A percentile compares a stretch with the other conserved stretches of the same genome.
phyloP scores from a whole-genome alignment of 768 basidiomycete species.

The Trametes meyenii region DNA sequence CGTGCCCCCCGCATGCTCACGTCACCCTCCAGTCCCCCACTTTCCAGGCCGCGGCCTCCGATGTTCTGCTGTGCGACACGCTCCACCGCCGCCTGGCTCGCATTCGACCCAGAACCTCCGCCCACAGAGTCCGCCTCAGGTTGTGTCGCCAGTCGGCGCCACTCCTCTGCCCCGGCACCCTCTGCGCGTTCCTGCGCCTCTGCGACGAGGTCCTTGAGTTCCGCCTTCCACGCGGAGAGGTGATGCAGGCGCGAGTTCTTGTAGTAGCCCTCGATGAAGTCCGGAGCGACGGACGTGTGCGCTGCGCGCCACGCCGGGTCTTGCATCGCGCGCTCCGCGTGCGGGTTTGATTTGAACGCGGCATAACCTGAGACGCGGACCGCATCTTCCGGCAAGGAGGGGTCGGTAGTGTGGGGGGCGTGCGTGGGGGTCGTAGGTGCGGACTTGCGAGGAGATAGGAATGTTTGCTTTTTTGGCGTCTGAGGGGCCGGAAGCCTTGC shows the following conservation, averaged over 20 bases:
- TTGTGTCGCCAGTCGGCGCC: conserved; percentile 6
- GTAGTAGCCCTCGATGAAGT: conserved; percentile 77
- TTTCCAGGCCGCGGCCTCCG: conserved; percentile 26
- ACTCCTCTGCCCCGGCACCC: conserved; percentile 28
- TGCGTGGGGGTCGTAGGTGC: conserved; percentile 20
- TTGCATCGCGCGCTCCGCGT: conserved; percentile 79
- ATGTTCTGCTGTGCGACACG: conserved; percentile 37
- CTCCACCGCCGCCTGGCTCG: conserved; percentile 32
- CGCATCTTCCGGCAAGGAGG: conserved; percentile 44
- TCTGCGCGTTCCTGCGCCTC: conserved; percentile 79
- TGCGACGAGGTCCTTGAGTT: conserved; percentile 76
- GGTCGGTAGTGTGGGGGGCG: conserved; percentile 46
- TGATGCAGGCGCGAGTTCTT: conserved; percentile 90
- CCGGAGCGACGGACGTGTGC: conserved; percentile 84
- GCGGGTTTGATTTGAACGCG: conserved; percentile 63
- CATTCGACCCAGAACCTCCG: not conserved
- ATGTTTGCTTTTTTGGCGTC: conserved; percentile 24
- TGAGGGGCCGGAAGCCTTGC: conserved; percentile 17
- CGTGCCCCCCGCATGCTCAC: conserved; percentile 43
- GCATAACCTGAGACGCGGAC: conserved; percentile 66
- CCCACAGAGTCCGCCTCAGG: not conserved
- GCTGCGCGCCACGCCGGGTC: conserved; percentile 84
- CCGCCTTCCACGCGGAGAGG: conserved; percentile 89
- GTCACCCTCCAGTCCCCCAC: conserved; percentile 37
- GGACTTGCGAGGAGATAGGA: conserved; percentile 7